These are phyloP conservation scores for Penicillium maclennaniae DNA, from an alignment of 495 filamentous ascomycete genomes.

Conservation along the genomic window DNA sequence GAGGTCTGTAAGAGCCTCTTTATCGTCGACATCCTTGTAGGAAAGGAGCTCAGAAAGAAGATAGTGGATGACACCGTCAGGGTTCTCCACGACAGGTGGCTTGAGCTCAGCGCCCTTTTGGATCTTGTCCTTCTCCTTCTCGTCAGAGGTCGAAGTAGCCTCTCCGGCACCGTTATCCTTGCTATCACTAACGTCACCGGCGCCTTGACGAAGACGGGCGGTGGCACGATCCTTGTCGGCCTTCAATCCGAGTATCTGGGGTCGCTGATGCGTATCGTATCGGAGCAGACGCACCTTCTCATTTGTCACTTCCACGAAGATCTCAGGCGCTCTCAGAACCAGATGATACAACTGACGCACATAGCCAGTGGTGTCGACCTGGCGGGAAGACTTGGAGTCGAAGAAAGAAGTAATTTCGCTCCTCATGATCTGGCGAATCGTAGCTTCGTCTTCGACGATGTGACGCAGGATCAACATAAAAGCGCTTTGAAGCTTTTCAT, in stretches of 20 bases:
- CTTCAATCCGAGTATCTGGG: slow-evolving; percentile 57
- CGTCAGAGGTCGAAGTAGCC: slow-evolving; percentile 33
- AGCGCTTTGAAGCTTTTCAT: slow-evolving; percentile 69
- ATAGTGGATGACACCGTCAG: slow-evolving; percentile 95
- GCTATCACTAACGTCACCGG: slow-evolving; percentile 25
- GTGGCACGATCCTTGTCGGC: slow-evolving; percentile 39
- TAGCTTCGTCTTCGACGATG: slow-evolving; percentile 89
- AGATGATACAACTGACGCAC: slow-evolving; percentile 77
- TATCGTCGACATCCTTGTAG: slow-evolving; percentile 88
- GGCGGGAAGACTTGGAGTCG: slow-evolving; percentile 56
- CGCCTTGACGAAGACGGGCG: slow-evolving; percentile 27
- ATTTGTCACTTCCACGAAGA: slow-evolving; percentile 88
- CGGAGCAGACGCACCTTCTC: slow-evolving; percentile 70
- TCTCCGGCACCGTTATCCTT: slow-evolving; percentile 30
- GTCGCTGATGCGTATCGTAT: slow-evolving; percentile 56
- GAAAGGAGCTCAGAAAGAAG: slow-evolving; percentile 89
- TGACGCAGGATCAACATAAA: slow-evolving; percentile 89
- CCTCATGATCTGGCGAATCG: slow-evolving; percentile 86
- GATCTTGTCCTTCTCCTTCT: slow-evolving; percentile 57
- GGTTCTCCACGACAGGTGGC: slow-evolving; percentile 81
- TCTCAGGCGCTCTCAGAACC: slow-evolving; percentile 74
- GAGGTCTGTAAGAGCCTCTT: slow-evolving; percentile 48
- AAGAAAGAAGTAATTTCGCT: slow-evolving; percentile 80
- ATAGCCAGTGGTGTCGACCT: slow-evolving; percentile 67
- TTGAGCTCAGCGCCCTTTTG: slow-evolving; percentile 70